Evolutionary conservation across 306 rosid genomes (phyloP), one percentile per base, ranked within the genome.

Genomic region (Arachis hypogaea): DNA sequence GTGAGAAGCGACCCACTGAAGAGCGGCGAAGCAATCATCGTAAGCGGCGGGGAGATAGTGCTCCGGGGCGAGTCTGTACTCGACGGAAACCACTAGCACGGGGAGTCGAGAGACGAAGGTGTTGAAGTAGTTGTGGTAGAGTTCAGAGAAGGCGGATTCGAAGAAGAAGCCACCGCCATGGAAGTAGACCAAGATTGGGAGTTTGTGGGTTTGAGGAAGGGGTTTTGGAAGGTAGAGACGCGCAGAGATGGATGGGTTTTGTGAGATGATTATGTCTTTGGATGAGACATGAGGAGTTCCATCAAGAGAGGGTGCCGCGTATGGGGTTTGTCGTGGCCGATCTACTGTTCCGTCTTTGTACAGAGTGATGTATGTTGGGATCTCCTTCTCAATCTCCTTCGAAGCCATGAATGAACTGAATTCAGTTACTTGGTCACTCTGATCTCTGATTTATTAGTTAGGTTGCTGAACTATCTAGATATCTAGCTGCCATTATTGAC

Each of bases 241-340:
- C 11, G 82, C 82, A 0, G 78, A 72, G 33, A 79, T 72, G 4
- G 50, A 56, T 9, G 78, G 78, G 0, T 72, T 47, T 0, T 66
- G 0, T 2, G 74, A 72, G 41, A 79, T 79, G 11, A 61, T 10
- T 38, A 83, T 78, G 57, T 83, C 85, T 68, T 85, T 78, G n/a
- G 85, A 86, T 3, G 89, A 77, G 43, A 83, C 82, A 14, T 73
- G 80, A 0, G 82, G 68, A 5, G 61, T 80, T 49, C 83, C 85
- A 8, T 78, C 30, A 0, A 51, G 47, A 7, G 70, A 70, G 1
- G 85, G 79, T 5, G 78, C 77, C 1, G 44, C 59, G 10, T 30
- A 65, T 3, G 78, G 75, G 18, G 47, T 11, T 11, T 58, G 66
- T 7, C 5, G 2, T 1, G 77, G 83, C 22, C 89, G 56, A 3